A percentile compares a stretch with the other conserved stretches of the same genome.
Conservation (phyloP, 2,329 filamentous ascomycete species). For the Plenodomus biglobosus region DNA sequence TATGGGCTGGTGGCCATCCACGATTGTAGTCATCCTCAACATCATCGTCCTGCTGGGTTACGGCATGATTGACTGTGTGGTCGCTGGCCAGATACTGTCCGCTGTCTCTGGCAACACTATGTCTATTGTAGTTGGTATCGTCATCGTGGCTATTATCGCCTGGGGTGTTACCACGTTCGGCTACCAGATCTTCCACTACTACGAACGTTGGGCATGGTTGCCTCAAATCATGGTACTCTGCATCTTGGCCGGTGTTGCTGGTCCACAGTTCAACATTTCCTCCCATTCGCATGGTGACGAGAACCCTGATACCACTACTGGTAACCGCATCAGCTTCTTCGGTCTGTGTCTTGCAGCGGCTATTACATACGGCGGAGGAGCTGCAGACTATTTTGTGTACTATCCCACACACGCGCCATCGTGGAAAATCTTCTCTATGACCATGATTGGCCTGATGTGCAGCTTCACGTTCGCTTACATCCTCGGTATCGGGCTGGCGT, state of each 20-base stretch:
- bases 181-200: constrained; percentile 49
- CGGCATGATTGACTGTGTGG: constrained; percentile 48
- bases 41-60: constrained; percentile 51
- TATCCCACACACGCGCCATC: constrained; percentile 45
- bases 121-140: constrained; percentile 48
- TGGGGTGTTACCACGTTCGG: constrained; percentile 46
- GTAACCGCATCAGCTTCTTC: constrained; percentile 68
- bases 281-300: constrained; percentile 55
- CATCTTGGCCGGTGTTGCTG: constrained; percentile 64
- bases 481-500: constrained; percentile 63
- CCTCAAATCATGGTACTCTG: constrained; percentile 55
- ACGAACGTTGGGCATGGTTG: constrained; percentile 55
- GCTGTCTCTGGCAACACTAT: constrained; percentile 49
- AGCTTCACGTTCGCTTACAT: constrained; percentile 65
- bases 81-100: constrained; percentile 46
- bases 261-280: constrained; percentile 59
- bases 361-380: constrained; percentile 59
- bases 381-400: constrained; percentile 49
- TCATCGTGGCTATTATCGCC: constrained; percentile 46
- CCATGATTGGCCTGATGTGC: constrained; percentile 54
- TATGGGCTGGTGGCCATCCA: constrained; percentile 56
- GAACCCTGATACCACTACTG: constrained; percentile 52
- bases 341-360: constrained; percentile 66
- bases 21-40: constrained; percentile 52
- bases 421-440: constrained; percentile 48